A percentile compares a stretch with the other conserved stretches of the same genome.
Conservation (phyloP, 257 asterid species). For the Solanum okadae region DNA sequence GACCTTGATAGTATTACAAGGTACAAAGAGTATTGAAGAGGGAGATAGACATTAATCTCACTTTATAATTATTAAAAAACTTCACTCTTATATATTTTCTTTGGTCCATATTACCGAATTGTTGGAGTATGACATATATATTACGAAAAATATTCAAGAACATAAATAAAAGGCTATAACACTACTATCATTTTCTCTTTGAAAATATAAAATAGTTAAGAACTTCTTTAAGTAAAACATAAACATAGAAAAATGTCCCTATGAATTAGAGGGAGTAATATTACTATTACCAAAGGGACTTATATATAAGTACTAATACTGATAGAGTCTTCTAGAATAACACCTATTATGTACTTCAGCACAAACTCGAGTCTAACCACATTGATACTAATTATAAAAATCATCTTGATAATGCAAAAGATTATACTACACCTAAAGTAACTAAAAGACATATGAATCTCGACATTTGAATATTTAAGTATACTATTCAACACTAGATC, state of each 20-base stretch:
- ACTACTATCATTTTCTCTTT: background rate
- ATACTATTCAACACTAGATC: no score
- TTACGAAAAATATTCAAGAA: no score
- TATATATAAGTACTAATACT: background rate
- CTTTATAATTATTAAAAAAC: background rate
- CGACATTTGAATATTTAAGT: no score
- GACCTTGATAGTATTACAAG: no score
- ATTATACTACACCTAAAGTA: no score
- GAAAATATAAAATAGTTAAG: no score
- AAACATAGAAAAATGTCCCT: background rate
- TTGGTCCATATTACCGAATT: no score
- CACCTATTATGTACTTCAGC: background rate
- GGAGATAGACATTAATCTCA: background rate
- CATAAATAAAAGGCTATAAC: no score
- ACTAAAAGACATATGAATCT: no score
- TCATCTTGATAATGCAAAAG: no score
- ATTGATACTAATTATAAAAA: no score
- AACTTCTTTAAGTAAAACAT: background rate
- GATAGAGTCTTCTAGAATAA: background rate
- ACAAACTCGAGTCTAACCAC: background rate
- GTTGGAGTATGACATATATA: no score
- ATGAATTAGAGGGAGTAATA: background rate
- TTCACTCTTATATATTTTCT: background rate
- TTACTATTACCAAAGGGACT: background rate
- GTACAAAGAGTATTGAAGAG: background rate